These are phyloP conservation scores for Penicillium sp. DNA, from an alignment of 2,329 filamentous ascomycete species.

Conservation along the genomic window DNA sequence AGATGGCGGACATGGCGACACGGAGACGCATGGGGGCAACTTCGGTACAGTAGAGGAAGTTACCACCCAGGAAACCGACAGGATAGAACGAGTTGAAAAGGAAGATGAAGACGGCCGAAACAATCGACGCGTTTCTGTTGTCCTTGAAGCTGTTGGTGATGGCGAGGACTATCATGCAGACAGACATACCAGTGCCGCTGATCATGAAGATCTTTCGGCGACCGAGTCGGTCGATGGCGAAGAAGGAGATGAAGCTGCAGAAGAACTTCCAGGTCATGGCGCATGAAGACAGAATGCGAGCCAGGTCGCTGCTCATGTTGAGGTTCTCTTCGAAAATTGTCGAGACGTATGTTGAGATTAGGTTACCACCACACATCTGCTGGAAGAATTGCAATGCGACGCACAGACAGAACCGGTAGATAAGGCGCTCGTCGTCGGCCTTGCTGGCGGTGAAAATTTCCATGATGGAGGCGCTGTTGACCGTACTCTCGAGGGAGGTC, in stretches of 20 bases:
- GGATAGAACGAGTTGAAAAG: slow-evolving; percentile 25
- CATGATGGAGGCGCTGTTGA: slow-evolving; percentile 45
- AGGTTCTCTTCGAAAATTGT: slow-evolving; percentile 24
- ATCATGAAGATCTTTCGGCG: slow-evolving; percentile 54
- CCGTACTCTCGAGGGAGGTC: slow-evolving; percentile 45
- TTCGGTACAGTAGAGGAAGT: slow-evolving; percentile 26
- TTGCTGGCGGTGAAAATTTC: slow-evolving; percentile 55
- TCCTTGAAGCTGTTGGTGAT: slow-evolving; percentile 36
- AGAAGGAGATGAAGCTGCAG: slow-evolving; percentile 51
- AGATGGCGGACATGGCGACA: slow-evolving; percentile 23
- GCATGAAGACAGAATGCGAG: slow-evolving; percentile 44
- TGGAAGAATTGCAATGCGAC: slow-evolving; percentile 22
- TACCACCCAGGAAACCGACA: slow-evolving; percentile 21
- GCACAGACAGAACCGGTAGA: slow-evolving; percentile 22
- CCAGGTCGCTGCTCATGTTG: slow-evolving; percentile 21
- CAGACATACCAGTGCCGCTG: slow-evolving; percentile 52
- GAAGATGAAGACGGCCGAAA: slow-evolving; percentile 22
- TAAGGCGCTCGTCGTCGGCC: slow-evolving; percentile 38
- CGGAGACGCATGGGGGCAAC: slow-evolving; percentile 25
- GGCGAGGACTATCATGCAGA: slow-evolving; percentile 55
- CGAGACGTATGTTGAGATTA: slow-evolving; percentile 22
- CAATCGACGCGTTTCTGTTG: slow-evolving; percentile 14
- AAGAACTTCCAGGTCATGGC: slow-evolving; percentile 58
- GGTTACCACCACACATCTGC: slow-evolving; percentile 24
- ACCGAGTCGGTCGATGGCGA: slow-evolving; percentile 52